Conservation (phyloP, 1,284 basidiomycete genomes). For the Boletellus deceptivus region DNA sequence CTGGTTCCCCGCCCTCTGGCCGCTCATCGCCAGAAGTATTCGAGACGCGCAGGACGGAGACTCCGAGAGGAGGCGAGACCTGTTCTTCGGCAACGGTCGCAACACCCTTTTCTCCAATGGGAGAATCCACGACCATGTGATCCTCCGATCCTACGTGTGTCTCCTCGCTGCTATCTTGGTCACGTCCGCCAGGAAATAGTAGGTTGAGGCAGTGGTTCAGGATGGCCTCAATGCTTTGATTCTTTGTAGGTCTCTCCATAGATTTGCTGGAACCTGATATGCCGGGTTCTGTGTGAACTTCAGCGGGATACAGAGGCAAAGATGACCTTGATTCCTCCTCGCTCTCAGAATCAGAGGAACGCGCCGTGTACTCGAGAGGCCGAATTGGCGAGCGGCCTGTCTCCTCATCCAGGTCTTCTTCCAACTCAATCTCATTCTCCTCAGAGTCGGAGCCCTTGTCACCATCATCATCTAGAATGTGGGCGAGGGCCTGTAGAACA, state of each 20-base stretch:
- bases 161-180: constrained; percentile 16
- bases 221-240: constrained; percentile 1
- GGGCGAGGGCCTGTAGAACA: constrained; percentile 18
- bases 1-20: background rate
- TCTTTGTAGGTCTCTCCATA: background rate
- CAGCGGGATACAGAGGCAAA: constrained; percentile 3
- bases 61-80: background rate
- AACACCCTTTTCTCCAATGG: constrained; percentile 3
- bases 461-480: constrained; percentile 8
- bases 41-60: background rate
- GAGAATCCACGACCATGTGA: constrained; percentile 17
- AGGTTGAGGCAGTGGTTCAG: constrained; percentile 6
- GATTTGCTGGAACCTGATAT: background rate
- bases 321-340: constrained; percentile 15
- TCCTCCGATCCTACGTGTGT: constrained; percentile 23
- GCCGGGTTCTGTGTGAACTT: background rate
- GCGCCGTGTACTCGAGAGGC: background rate
- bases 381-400: constrained; percentile 8
- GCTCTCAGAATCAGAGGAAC: constrained; percentile 23
- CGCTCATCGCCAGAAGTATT: background rate
- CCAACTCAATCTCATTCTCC: constrained; percentile 32
- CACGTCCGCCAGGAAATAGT: background rate
- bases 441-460: constrained; percentile 26
- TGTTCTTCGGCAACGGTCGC: background rate
- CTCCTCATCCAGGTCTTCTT: constrained; percentile 28